phyloP scores from a whole-genome alignment of 768 basidiomycete species.

The Lentinula sp. region DNA sequence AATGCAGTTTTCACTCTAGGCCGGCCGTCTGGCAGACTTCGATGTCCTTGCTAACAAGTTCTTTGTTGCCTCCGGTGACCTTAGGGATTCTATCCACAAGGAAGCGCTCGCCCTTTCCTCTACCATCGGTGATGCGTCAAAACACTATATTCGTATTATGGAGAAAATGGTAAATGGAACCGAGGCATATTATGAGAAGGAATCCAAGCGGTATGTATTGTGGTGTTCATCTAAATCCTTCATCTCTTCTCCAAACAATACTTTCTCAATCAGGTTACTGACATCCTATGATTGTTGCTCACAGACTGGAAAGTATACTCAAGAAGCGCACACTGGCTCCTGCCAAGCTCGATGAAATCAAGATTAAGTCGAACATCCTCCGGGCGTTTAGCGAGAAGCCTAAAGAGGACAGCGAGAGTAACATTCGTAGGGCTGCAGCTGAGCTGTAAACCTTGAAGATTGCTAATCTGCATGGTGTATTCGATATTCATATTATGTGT shows the following conservation, averaged over 20 bases:
- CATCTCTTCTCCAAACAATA: conserved; percentile 5
- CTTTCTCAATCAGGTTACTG: conserved; percentile 6
- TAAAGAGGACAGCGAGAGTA: conserved; percentile 20
- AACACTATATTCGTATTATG: conserved; percentile 88
- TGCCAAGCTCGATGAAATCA: conserved; percentile 87
- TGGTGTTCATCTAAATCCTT: conserved; percentile 9
- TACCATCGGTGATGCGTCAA: conserved; percentile 44
- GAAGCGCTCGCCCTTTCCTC: conserved; percentile 54
- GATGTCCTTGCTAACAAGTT: conserved; percentile 76
- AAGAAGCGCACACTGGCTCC: conserved; percentile 71
- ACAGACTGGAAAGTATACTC: conserved; percentile 70
- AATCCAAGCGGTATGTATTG: conserved; percentile 63
- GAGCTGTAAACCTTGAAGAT: conserved; percentile 32
- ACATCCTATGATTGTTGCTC: conserved; percentile 7
- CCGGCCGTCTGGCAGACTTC: conserved; percentile 73
- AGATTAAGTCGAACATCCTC: conserved; percentile 86
- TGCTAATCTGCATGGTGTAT: background rate
- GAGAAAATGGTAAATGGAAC: conserved; percentile 71
- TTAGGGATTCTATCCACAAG: conserved; percentile 55
- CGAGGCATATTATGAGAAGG: conserved; percentile 79
- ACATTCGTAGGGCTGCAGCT: conserved; percentile 19
- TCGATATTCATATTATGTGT: background rate
- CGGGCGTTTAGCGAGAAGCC: conserved; percentile 47
- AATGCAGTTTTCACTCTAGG: conserved; percentile 33
- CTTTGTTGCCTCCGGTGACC: conserved; percentile 50